Conservation (phyloP, 257 asterid genomes). For the Vinca minor region DNA sequence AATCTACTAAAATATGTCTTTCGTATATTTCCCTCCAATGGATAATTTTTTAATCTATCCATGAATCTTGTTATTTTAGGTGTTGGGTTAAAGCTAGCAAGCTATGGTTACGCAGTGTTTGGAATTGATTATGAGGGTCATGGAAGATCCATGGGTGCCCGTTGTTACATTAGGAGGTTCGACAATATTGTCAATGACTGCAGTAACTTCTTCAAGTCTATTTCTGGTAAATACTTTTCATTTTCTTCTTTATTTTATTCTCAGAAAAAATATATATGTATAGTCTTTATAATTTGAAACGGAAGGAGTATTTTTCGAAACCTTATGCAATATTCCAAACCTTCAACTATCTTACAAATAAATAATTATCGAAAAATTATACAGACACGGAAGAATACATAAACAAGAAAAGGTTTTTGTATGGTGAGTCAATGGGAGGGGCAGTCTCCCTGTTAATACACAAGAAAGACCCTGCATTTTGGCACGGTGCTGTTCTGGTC, state of each 20-base stretch:
- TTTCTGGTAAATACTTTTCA: slow-evolving; percentile 41
- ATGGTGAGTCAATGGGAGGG: slow-evolving; percentile 99
- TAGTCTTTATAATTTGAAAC: no score
- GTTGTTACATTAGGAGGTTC: slow-evolving; percentile 73
- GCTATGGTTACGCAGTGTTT: slow-evolving; percentile 65
- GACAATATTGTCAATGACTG: slow-evolving; percentile 68
- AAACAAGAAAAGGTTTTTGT: slow-evolving; percentile 56
- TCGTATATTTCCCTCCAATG: no score
- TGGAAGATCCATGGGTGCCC: slow-evolving; percentile 75
- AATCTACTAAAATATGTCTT: no score
- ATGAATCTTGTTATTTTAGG: slow-evolving; percentile 39
- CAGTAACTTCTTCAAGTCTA: slow-evolving; percentile 52
- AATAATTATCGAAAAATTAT: neutral
- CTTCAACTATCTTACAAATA: neutral
- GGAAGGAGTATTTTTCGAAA: no score
- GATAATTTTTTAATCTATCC: no score
- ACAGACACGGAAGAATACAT: slow-evolving; percentile 58
- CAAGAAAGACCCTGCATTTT: slow-evolving; percentile 66
- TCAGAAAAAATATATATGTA: no score
- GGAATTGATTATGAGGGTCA: slow-evolving; percentile 95
- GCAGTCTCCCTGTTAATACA: slow-evolving; percentile 70
- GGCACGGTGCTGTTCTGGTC: slow-evolving; percentile 87
- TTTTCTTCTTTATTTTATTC: no score
- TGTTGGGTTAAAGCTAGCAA: slow-evolving; percentile 61
- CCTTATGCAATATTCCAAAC: neutral